A percentile compares a stretch with the other conserved stretches of the same genome.
Conservation (phyloP, 805 yeast genomes). For the Brettanomyces bruxellensis region DNA sequence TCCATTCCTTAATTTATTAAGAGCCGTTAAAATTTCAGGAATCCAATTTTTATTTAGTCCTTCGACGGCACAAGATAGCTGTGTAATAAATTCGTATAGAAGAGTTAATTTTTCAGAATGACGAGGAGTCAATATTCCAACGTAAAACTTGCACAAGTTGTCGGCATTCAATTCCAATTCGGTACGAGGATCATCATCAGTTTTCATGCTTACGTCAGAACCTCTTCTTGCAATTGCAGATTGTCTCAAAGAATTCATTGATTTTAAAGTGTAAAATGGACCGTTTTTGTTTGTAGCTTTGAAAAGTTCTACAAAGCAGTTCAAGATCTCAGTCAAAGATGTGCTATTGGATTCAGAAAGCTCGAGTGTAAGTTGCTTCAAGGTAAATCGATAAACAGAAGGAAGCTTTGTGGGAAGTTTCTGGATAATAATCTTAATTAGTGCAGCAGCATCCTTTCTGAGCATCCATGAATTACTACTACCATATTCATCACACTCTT, state of each 20-base stretch:
- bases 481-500: constrained; percentile 35
- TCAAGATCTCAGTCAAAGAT: constrained; percentile 43
- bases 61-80: constrained; percentile 18
- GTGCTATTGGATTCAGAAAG: constrained; percentile 36
- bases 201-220: constrained; percentile 33
- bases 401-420: constrained; percentile 29
- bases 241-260: constrained; percentile 16
- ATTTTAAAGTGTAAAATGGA: constrained; percentile 22
- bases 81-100: constrained; percentile 17
- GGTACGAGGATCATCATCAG: constrained; percentile 22
- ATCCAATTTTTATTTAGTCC: constrained; percentile 18
- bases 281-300: constrained; percentile 22
- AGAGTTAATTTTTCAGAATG: constrained; percentile 4
- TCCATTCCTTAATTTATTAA: constrained; percentile 13
- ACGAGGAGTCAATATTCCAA: constrained; percentile 5
- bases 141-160: constrained; percentile 13
- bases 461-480: constrained; percentile 50
- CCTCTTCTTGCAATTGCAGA: constrained; percentile 16
- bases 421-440: constrained; percentile 31
- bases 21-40: constrained; percentile 8
- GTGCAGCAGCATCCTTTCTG: constrained; percentile 40
- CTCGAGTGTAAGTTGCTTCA: constrained; percentile 25
- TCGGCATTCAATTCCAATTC: constrained; percentile 6
- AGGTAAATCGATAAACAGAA: constrained; percentile 23
- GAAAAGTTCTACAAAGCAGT: constrained; percentile 34